These are phyloP conservation scores for Aspergillus heteromorphus DNA, from an alignment of 495 filamentous ascomycete species.

Conservation along the genomic window DNA sequence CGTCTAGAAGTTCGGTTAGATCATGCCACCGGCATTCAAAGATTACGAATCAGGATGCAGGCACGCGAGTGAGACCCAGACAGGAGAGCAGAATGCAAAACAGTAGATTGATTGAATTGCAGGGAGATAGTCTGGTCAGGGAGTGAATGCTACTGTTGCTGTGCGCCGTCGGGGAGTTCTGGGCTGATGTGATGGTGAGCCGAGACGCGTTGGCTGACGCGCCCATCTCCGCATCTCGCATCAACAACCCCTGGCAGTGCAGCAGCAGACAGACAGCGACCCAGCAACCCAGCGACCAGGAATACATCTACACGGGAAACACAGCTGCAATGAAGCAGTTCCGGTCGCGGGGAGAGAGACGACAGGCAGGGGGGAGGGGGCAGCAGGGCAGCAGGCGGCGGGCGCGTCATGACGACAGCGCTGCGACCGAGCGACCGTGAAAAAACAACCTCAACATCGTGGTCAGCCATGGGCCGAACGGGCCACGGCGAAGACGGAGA, in stretches of 20 bases:
- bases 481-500: slow-evolving; percentile 4
- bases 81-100: neutral
- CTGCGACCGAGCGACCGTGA: slow-evolving; percentile 28
- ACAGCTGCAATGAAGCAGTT: neutral
- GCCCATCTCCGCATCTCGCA: slow-evolving; percentile 19
- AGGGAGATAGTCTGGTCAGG: neutral
- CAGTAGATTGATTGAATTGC: neutral
- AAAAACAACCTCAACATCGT: slow-evolving; percentile 12
- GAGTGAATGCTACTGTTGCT: neutral
- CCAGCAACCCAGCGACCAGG: neutral
- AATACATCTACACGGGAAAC: slow-evolving; percentile 1
- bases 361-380: neutral
- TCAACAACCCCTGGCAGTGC: neutral
- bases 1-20: no score
- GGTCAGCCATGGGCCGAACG: slow-evolving; percentile 7
- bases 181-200: slow-evolving; percentile 5
- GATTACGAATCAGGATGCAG: neutral
- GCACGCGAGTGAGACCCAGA: neutral
- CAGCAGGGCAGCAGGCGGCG: slow-evolving; percentile 21
- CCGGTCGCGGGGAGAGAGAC: neutral
- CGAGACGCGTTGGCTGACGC: slow-evolving; percentile 27
- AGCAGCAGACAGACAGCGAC: neutral
- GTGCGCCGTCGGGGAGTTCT: neutral
- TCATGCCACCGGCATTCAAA: no score
- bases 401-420: slow-evolving; percentile 27